Percentiles rank a stretch among this genome's conserved stretches.
These are phyloP conservation scores for Cyberlindnera japonica DNA, from an alignment of 805 yeast species.

Conservation along the genomic window DNA sequence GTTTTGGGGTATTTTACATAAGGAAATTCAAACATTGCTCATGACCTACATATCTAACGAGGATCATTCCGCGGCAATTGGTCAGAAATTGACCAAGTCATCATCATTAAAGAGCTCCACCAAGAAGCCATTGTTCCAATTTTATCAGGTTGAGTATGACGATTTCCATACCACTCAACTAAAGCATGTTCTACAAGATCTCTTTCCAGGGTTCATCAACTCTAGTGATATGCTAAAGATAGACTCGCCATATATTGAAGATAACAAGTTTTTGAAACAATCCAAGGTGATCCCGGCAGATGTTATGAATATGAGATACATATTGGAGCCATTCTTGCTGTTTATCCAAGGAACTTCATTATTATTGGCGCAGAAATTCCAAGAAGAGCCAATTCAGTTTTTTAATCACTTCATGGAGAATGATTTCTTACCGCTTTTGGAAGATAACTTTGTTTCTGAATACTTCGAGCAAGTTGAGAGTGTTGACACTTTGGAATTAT, in stretches of 20 bases:
- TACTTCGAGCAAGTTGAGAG: slow-evolving; percentile 46
- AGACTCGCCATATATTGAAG: slow-evolving; percentile 52
- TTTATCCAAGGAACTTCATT: slow-evolving; percentile 59
- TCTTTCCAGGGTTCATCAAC: slow-evolving; percentile 66
- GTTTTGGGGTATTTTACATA: slow-evolving; percentile 18
- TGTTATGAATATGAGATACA: slow-evolving; percentile 74
- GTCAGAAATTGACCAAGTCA: slow-evolving; percentile 11
- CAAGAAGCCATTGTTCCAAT: slow-evolving; percentile 33
- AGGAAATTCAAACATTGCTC: slow-evolving; percentile 21
- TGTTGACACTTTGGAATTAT: slow-evolving; percentile 34
- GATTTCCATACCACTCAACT: slow-evolving; percentile 39
- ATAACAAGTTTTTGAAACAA: slow-evolving; percentile 54
- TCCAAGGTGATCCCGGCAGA: slow-evolving; percentile 66
- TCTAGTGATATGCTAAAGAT: slow-evolving; percentile 32
- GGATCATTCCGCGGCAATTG: slow-evolving; percentile 5
- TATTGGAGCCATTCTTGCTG: slow-evolving; percentile 67
- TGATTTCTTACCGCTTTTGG: slow-evolving; percentile 62
- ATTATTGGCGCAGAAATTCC: slow-evolving; percentile 32
- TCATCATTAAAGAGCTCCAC: slow-evolving; percentile 30
- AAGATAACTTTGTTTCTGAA: slow-evolving; percentile 47
- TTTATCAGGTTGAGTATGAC: slow-evolving; percentile 31
- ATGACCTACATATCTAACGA: slow-evolving; percentile 22
- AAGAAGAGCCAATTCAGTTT: slow-evolving; percentile 38
- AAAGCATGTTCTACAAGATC: slow-evolving; percentile 46
- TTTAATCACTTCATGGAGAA: slow-evolving; percentile 61